Evolutionary conservation across 2,329 filamentous ascomycete genomes (phyloP), one percentile per base, ranked within the genome.

Genomic region (Ascosphaera aggregata): DNA sequence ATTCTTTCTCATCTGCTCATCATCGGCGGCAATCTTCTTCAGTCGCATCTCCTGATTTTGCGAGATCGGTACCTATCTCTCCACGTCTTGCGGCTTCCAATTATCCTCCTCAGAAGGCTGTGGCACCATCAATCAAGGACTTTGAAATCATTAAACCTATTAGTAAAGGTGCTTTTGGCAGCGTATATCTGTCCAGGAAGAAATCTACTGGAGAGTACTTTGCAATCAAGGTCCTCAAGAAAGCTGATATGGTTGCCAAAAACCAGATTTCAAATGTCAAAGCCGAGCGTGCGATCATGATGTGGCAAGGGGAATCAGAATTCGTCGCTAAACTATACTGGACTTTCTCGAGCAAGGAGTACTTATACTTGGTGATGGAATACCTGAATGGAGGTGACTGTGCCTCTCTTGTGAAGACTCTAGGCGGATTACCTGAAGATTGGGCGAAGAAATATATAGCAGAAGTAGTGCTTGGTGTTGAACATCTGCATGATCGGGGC

Each of bases 131-230:
- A 0, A 98, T 98, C 61, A 95, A 95, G 50, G 89, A 98, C 52
- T 98, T 98, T 48, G 89, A 98, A 55, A 93, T 98, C 47, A 93
- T 98, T 61, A 98, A 98, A 53, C 89, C 89, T 4, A 98, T 98
- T 58, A 98, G 89, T 60, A 95, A 94, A 59, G 89, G 89, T 38
- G 89, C 89, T 3, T 98, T 98, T 55, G 89, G 89, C 3, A 95
- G 89, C 54, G 89, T 98, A 5, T 98, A 98, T 52, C 62, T 98
- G 22, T 86, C 89, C 1, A 98, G 95, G 62, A 98, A 98, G 66
- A 95, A 94, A 57, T 89, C 82, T 0, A 98, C 91, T 0, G 86
- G 85, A 36, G 89, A 98, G 51, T 98, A 98, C 56, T 98, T 86
- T 55, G 89, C 89, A 8, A 95, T 98, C 62, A 98, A 98, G 54